Percentiles rank a stretch among this genome's conserved stretches.
These are phyloP conservation scores for Penicillium sumatraense DNA, from an alignment of 2,329 filamentous ascomycete genomes.

Conservation along the genomic window DNA sequence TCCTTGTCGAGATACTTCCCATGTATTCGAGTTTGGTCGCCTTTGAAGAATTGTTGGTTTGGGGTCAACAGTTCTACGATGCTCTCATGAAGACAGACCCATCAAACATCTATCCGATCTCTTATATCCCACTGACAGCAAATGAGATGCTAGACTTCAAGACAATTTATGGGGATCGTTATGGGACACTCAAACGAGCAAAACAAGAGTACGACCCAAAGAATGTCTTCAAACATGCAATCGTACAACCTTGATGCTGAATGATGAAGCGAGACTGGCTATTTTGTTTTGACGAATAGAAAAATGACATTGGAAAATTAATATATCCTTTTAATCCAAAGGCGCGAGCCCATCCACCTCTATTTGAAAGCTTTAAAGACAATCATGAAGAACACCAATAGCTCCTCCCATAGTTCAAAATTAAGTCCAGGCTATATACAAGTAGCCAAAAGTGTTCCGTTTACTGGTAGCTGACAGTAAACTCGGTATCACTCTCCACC, in stretches of 20 bases:
- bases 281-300: neutral
- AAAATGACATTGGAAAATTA: neutral
- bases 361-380: neutral
- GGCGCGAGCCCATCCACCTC: neutral
- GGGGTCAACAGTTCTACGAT: slow-evolving; percentile 17
- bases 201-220: slow-evolving; percentile 43
- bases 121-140: slow-evolving; percentile 39
- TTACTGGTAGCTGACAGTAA: slow-evolving; percentile 31
- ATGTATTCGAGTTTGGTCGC: slow-evolving; percentile 20
- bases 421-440: neutral
- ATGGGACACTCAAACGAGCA: slow-evolving; percentile 23
- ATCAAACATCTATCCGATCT: slow-evolving; percentile 14
- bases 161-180: slow-evolving; percentile 36
- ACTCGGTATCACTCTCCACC: slow-evolving; percentile 29
- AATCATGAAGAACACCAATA: neutral
- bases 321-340: neutral
- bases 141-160: slow-evolving; percentile 30
- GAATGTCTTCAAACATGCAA: slow-evolving; percentile 38
- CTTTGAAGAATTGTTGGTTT: neutral
- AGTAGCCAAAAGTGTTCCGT: neutral
- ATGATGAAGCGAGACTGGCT: neutral
- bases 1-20: slow-evolving; percentile 43
- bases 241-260: slow-evolving; percentile 3
- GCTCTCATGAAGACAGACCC: slow-evolving; percentile 20
- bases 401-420: neutral